Conservation (phyloP, 2,329 filamentous ascomycete species). For the Colletotrichum sublineola region DNA sequence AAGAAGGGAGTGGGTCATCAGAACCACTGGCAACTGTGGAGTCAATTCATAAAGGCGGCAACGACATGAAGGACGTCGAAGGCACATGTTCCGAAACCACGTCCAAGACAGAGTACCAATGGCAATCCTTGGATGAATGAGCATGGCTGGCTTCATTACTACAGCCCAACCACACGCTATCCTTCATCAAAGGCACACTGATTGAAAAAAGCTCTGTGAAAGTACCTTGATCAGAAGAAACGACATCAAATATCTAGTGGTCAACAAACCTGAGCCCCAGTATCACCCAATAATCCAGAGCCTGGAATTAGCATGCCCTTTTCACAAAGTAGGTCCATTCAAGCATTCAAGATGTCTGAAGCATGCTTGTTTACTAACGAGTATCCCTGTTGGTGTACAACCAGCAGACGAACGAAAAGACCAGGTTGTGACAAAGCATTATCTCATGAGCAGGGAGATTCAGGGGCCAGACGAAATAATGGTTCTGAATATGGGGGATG, state of each 20-base stretch:
- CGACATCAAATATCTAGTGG: not conserved
- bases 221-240: not conserved
- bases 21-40: too few species aligned
- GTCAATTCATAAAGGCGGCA: not conserved
- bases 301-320: constrained; percentile 18
- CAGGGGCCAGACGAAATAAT: too few species aligned
- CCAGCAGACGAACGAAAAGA: too few species aligned
- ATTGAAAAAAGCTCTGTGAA: not conserved
- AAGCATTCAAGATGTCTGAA: constrained; percentile 9
- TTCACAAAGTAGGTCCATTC: not conserved
- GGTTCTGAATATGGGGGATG: too few species aligned
- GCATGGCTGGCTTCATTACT: not conserved
- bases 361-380: not conserved
- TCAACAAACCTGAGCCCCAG: not conserved
- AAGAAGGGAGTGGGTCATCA: not conserved
- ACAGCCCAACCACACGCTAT: not conserved
- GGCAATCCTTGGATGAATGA: constrained; percentile 3
- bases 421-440: too few species aligned
- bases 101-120: not conserved
- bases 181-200: not conserved
- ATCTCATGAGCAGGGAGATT: too few species aligned
- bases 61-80: not conserved
- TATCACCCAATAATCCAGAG: not conserved
- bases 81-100: not conserved
- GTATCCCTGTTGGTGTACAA: too few species aligned